These are phyloP conservation scores for Corymbia citriodora DNA, from an alignment of 441 rosid species.

Conservation along the genomic window DNA sequence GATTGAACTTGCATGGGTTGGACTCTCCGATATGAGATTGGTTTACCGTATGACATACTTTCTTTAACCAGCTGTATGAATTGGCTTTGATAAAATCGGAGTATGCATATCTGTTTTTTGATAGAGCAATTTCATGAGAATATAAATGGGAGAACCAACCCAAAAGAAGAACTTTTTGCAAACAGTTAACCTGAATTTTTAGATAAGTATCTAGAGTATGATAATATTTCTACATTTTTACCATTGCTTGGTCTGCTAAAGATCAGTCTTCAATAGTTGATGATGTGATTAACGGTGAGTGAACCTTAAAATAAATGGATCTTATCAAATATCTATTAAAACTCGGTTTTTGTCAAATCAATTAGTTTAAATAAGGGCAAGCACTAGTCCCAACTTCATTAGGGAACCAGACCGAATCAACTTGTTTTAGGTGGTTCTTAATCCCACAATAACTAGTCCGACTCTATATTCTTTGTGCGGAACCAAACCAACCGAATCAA, in stretches of 20 bases:
- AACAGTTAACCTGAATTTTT: background rate
- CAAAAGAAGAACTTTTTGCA: background rate
- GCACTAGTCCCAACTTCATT: fast-evolving
- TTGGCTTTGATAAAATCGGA: background rate
- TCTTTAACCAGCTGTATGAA: background rate
- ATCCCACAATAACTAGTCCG: fast-evolving
- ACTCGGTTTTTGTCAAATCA: background rate
- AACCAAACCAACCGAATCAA: fast-evolving
- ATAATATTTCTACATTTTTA: background rate
- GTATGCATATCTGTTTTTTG: background rate
- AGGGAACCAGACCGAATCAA: fast-evolving
- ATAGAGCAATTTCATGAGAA: background rate
- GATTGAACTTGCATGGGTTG: background rate
- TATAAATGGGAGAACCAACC: background rate
- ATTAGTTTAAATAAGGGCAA: background rate
- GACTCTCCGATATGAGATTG: background rate
- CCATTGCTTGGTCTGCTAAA: background rate
- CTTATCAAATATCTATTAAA: background rate
- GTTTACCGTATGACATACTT: background rate
- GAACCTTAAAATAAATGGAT: background rate
- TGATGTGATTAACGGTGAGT: background rate
- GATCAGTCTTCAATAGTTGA: background rate
- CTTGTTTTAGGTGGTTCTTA: fast-evolving
- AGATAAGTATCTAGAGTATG: background rate
- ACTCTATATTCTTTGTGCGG: background rate